These are phyloP conservation scores for Drechmeria coniospora DNA, from an alignment of 2,329 filamentous ascomycete species.

Conservation along the genomic window DNA sequence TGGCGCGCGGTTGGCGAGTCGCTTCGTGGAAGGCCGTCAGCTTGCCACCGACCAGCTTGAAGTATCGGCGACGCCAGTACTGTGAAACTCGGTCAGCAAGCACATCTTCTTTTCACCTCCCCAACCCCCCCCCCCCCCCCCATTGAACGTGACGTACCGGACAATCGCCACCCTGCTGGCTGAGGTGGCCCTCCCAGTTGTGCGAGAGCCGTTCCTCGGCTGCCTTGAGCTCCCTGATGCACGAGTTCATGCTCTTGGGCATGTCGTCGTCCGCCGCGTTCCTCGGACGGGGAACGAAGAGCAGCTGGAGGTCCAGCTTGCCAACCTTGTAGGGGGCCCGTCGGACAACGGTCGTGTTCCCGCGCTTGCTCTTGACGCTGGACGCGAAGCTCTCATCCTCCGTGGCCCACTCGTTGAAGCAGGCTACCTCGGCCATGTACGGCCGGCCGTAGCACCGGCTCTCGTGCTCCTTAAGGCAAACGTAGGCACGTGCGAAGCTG, in stretches of 20 bases:
- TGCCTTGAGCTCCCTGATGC: conserved; percentile 81
- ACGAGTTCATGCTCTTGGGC: conserved; percentile 98
- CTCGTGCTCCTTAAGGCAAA: conserved; percentile 89
- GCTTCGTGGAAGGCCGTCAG: conserved; percentile 93
- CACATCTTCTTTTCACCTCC: not conserved
- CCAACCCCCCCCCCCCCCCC: too few species aligned
- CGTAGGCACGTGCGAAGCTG: conserved; percentile 85
- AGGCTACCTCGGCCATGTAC: conserved; percentile 74
- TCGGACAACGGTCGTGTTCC: conserved; percentile 53
- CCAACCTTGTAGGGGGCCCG: conserved; percentile 93
- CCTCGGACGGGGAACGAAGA: conserved; percentile 89
- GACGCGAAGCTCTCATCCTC: conserved; percentile 66
- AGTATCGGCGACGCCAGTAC: conserved; percentile 97
- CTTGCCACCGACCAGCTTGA: conserved; percentile 82
- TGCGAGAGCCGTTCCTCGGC: conserved; percentile 67
- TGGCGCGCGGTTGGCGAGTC: conserved; percentile 86
- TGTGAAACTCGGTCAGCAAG: conserved; percentile 29
- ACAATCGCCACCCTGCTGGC: conserved; percentile 95
- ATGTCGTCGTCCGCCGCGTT: conserved; percentile 82
- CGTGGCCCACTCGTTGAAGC: conserved; percentile 97
- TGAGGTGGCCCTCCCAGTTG: conserved; percentile 77
- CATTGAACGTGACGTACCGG: conserved; percentile 58
- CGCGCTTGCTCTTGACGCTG: conserved; percentile 89
- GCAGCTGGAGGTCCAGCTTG: conserved; percentile 81
- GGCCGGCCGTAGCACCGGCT: conserved; percentile 75